Percentiles rank a stretch among this genome's conserved stretches.
These are phyloP conservation scores for Gamarada debralockiae DNA, from an alignment of 495 filamentous ascomycete species.

Conservation along the genomic window DNA sequence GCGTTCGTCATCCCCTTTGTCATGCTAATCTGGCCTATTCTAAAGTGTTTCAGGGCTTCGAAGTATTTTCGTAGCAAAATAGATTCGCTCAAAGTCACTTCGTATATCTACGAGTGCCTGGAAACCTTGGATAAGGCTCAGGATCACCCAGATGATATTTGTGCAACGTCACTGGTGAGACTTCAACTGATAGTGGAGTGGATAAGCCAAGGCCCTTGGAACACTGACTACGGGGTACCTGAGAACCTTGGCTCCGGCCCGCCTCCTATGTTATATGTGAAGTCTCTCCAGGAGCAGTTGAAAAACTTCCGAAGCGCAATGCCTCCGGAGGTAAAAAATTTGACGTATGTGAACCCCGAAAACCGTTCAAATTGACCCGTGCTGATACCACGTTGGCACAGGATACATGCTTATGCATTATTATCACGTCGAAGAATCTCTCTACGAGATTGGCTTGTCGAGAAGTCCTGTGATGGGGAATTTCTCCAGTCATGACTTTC, in stretches of 20 bases:
- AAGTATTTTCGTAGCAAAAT: neutral
- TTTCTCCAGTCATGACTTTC: slow-evolving; percentile 12
- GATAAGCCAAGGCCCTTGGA: slow-evolving; percentile 11
- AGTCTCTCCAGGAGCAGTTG: slow-evolving; percentile 3
- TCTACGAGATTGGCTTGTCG: slow-evolving; percentile 10
- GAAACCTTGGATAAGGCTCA: slow-evolving; percentile 15
- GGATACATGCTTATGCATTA: neutral
- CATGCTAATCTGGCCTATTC: neutral
- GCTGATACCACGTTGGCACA: neutral
- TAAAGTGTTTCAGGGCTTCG: neutral
- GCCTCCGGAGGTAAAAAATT: neutral
- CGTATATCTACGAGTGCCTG: slow-evolving; percentile 35
- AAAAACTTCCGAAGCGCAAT: slow-evolving; percentile 1
- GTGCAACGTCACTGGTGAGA: neutral
- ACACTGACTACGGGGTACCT: neutral
- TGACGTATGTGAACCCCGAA: neutral
- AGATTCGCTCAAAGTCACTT: slow-evolving; percentile 33
- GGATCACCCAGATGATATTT: slow-evolving; percentile 16
- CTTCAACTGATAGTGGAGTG: slow-evolving; percentile 8
- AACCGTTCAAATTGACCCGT: neutral
- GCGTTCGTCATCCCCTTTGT: neutral
- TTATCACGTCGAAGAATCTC: neutral
- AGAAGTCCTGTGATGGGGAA: neutral
- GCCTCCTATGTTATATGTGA: slow-evolving; percentile 9
- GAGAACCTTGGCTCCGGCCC: neutral